phyloP scores from a whole-genome alignment of 2,329 filamentous ascomycete species.

The Fusarium hostae region DNA sequence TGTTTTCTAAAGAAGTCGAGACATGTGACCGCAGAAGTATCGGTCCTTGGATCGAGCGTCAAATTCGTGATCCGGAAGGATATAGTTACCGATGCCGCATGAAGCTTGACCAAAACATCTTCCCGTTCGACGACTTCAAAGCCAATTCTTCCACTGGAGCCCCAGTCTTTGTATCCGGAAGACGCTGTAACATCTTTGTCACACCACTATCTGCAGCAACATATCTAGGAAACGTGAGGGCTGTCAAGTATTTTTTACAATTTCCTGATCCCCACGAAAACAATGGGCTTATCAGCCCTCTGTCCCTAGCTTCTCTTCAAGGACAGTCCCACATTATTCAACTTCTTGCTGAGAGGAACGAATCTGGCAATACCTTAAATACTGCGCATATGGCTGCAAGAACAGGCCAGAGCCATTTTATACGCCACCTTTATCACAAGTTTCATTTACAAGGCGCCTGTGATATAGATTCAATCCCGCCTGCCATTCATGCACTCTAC shows the following conservation, averaged over 20 bases:
- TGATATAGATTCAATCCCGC: neutral
- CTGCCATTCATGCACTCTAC: neutral
- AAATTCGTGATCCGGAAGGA: neutral
- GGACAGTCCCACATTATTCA: neutral
- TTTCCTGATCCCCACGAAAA: neutral
- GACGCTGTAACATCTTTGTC: neutral
- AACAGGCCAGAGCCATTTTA: neutral
- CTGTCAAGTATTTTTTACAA: neutral
- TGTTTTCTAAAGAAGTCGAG: neutral
- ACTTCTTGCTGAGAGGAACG: neutral
- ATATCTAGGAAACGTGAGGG: neutral
- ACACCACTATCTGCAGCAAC: neutral
- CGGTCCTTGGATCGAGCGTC: neutral
- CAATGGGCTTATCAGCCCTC: neutral
- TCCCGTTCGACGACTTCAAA: neutral
- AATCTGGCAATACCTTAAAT: neutral
- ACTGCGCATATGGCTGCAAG: neutral
- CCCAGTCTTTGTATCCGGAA: neutral
- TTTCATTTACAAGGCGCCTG: no score
- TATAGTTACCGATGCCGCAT: neutral
- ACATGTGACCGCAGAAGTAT: neutral
- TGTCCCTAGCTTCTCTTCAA: neutral
- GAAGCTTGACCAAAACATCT: neutral
- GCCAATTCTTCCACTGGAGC: neutral
- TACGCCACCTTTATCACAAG: neutral